Conservation (phyloP, 2,329 filamentous ascomycete species). For the Colletotrichum salicis region DNA sequence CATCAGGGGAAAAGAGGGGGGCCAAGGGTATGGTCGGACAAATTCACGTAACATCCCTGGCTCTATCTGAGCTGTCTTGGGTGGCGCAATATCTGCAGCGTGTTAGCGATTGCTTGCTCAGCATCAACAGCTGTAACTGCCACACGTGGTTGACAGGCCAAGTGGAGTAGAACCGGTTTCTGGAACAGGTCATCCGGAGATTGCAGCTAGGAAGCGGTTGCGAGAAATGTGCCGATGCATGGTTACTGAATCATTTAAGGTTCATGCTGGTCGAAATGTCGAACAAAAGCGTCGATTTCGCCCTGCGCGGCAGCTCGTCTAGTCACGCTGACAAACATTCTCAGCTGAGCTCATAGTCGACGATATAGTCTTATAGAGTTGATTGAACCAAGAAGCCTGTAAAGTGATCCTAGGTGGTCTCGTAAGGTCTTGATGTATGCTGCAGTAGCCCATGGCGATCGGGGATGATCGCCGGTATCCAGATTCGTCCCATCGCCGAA, state of each 20-base stretch:
- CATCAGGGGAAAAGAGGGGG: not conserved
- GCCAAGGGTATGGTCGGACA: not conserved
- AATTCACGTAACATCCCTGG: not conserved
- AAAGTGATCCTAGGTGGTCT: not conserved
- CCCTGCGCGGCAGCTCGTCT: not conserved
- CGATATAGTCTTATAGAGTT: not conserved
- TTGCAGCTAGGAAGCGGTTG: conserved; percentile 8
- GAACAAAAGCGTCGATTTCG: not conserved
- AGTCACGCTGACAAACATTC: not conserved
- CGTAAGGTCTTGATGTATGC: not conserved
- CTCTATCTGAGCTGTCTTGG: not conserved
- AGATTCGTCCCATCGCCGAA: conserved; percentile 17
- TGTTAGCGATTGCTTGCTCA: conserved; percentile 27
- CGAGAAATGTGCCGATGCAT: conserved; percentile 13
- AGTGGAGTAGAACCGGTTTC: not conserved
- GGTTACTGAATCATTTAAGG: conserved; percentile 21
- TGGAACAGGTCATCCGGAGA: conserved; percentile 10
- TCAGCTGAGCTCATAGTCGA: not conserved
- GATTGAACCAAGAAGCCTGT: not conserved
- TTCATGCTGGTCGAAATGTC: conserved; percentile 5
- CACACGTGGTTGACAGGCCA: conserved; percentile 10
- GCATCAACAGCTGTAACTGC: conserved; percentile 6
- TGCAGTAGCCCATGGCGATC: conserved; percentile 9
- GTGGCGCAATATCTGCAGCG: conserved; percentile 5
- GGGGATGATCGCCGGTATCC: conserved; percentile 7